phyloP scores from a whole-genome alignment of 306 rosid genomes.

The Mimosa bimucronata region DNA sequence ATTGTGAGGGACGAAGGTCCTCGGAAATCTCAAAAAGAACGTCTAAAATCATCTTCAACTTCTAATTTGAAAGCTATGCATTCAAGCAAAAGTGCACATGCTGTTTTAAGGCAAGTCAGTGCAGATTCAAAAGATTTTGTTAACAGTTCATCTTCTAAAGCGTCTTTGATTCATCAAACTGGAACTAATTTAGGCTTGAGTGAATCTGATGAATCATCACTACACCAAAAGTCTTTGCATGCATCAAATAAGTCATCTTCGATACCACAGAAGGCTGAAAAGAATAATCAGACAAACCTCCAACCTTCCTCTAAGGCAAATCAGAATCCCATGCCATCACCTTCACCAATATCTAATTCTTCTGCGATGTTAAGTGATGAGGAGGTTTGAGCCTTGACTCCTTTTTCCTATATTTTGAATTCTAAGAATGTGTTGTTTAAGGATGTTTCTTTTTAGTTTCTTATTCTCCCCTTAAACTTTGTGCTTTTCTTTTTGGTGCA shows the following conservation, averaged over 20 bases:
- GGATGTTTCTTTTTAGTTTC: conserved; percentile 4
- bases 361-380: conserved; percentile 82
- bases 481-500: conserved; percentile 30
- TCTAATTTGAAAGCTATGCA: conserved; percentile 52
- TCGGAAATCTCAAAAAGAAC: conserved; percentile 69
- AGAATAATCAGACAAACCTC: conserved; percentile 60
- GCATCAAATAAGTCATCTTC: conserved; percentile 65
- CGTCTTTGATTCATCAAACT: conserved; percentile 49
- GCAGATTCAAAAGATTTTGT: conserved; percentile 62
- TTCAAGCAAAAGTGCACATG: conserved; percentile 63
- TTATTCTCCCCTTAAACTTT: conserved; percentile 26
- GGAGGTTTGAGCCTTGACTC: conserved; percentile 66
- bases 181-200: conserved; percentile 48
- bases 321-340: conserved; percentile 58
- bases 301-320: conserved; percentile 66
- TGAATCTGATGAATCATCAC: conserved; percentile 54
- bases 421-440: conserved; percentile 3
- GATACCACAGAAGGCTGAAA: conserved; percentile 70
- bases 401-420: conserved; percentile 20
- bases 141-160: conserved; percentile 54
- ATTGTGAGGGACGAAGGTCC: conserved; percentile 60
- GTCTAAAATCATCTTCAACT: conserved; percentile 55
- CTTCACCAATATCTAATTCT: conserved; percentile 49
- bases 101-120: conserved; percentile 58
- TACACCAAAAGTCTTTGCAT: conserved; percentile 62